Conservation (phyloP, 2,329 filamentous ascomycete species). For the Magnaporthales sp. region DNA sequence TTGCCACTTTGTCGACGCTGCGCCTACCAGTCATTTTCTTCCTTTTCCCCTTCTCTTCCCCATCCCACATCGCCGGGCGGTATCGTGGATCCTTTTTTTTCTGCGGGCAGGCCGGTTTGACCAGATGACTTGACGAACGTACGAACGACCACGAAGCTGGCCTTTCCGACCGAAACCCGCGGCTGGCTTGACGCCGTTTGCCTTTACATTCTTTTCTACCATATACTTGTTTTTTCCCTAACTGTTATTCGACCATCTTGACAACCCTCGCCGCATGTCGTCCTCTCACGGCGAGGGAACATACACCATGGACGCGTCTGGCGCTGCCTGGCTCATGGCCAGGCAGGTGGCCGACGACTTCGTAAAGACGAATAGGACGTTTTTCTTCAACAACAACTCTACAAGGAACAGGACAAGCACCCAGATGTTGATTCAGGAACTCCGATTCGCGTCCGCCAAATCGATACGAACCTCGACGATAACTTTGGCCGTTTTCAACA, state of each 20-base stretch:
- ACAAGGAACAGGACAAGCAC: constrained; percentile 31
- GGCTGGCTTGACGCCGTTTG: constrained; percentile 16
- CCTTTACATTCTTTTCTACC: constrained; percentile 5
- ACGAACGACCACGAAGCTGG: constrained; percentile 20
- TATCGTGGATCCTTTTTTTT: constrained; percentile 5
- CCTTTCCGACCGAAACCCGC: constrained; percentile 15
- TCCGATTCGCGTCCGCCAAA: constrained; percentile 43
- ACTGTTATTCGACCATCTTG: background rate
- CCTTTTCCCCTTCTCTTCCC: constrained; percentile 11
- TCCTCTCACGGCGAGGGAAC: constrained; percentile 9
- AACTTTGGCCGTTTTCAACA: constrained; percentile 53
- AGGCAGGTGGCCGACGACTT: constrained; percentile 15
- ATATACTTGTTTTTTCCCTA: constrained; percentile 2
- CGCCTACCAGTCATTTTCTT: constrained; percentile 18
- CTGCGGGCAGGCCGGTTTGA: constrained; percentile 12
- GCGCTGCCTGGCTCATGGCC: constrained; percentile 20
- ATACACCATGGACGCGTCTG: constrained; percentile 12
- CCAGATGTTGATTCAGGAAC: constrained; percentile 35
- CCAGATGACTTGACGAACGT: constrained; percentile 37
- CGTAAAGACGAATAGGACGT: constrained; percentile 10
- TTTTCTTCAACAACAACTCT: constrained; percentile 6
- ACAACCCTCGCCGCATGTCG: constrained; percentile 1
- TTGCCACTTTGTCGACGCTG: constrained; percentile 7
- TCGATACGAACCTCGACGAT: constrained; percentile 54
- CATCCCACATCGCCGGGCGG: constrained; percentile 19